Conservation (phyloP, 805 yeast genomes). For the Brettanomyces sp. region DNA sequence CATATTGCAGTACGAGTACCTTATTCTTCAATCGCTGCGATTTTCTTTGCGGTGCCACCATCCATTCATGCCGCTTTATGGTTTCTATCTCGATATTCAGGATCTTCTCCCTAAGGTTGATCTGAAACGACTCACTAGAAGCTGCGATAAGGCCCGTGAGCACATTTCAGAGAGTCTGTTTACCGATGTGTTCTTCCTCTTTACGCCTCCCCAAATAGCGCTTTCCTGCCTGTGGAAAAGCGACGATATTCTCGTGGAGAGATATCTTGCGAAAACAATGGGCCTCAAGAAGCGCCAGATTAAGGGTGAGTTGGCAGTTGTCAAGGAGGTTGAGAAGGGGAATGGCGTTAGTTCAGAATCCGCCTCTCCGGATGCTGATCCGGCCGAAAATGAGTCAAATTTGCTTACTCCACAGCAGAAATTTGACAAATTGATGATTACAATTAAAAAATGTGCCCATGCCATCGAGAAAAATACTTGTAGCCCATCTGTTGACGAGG, state of each 20-base stretch:
- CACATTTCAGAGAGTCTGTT: constrained; percentile 59
- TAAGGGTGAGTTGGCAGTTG: constrained; percentile 7
- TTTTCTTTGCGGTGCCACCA: constrained; percentile 84
- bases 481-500: constrained; percentile 50
- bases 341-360: constrained; percentile 1
- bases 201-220: constrained; percentile 94
- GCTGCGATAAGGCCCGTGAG: constrained; percentile 62
- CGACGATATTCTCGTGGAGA: constrained; percentile 53
- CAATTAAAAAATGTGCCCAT: constrained; percentile 41
- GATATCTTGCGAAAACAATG: constrained; percentile 61
- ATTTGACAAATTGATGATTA: not conserved
- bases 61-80: constrained; percentile 84
- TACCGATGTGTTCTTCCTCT: constrained; percentile 69
- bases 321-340: constrained; percentile 8
- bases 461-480: constrained; percentile 31
- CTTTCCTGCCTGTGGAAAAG: constrained; percentile 69
- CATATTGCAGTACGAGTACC: constrained; percentile 72
- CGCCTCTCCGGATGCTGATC: not conserved
- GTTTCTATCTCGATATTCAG: constrained; percentile 88
- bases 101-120: constrained; percentile 40
- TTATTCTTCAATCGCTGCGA: constrained; percentile 58
- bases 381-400: constrained; percentile 6
- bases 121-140: constrained; percentile 49
- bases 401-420: not conserved
- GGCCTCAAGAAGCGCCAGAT: constrained; percentile 21